These are phyloP conservation scores for Phytophthora foliorum DNA, from an alignment of 352 stramenopile genomes.

Conservation along the genomic window DNA sequence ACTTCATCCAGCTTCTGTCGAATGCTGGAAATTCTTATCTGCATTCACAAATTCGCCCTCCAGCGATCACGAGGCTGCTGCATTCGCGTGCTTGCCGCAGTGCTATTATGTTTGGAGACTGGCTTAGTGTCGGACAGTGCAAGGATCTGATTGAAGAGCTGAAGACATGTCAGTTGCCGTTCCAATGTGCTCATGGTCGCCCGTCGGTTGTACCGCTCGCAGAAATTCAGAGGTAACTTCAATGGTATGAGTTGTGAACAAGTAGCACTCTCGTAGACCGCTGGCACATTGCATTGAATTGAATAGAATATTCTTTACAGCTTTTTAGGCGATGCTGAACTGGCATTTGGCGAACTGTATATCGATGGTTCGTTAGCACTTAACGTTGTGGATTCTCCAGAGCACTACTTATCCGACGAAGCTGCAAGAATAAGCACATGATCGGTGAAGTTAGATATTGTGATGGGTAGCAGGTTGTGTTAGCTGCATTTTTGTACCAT, in stretches of 20 bases:
- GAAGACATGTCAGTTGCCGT: constrained; percentile 83
- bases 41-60: constrained; percentile 56
- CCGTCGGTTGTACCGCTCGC: constrained; percentile 91
- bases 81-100: constrained; percentile 92
- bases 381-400: constrained; percentile 47
- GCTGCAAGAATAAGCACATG: constrained; percentile 32
- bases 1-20: constrained; percentile 82
- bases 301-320: background rate
- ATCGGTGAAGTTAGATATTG: background rate
- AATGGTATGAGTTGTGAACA: background rate
- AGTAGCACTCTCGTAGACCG: background rate
- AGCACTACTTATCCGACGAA: constrained; percentile 72
- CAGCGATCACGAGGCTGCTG: constrained; percentile 84
- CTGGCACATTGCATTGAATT: background rate
- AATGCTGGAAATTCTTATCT: constrained; percentile 28
- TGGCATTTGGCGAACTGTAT: too few relatives aligned
- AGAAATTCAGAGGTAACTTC: constrained; percentile 52
- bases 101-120: constrained; percentile 95
- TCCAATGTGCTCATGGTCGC: constrained; percentile 92
- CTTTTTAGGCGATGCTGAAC: background rate
- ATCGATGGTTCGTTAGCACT: background rate
- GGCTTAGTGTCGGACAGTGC: constrained; percentile 75
- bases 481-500: constrained; percentile 49
- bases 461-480: background rate
- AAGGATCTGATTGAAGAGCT: constrained; percentile 77